Evolutionary conservation across 2,329 filamentous ascomycete species (phyloP).

Genomic region (Colletotrichum chrysophilum): DNA sequence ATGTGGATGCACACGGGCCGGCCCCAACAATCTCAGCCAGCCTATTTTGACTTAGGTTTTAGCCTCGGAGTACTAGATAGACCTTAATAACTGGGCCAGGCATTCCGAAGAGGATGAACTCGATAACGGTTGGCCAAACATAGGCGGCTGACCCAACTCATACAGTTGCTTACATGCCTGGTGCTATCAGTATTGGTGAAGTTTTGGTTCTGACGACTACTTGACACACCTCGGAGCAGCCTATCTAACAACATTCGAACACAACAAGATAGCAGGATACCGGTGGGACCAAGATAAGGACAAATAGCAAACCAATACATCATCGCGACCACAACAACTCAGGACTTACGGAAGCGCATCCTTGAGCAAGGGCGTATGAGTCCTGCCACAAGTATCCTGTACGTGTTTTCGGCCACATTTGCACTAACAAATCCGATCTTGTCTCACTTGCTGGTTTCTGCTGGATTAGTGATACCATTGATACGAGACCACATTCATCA

Average conservation of each 20-base stretch:
- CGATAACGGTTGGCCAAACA: neutral
- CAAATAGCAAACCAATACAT: neutral
- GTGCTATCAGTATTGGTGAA: neutral
- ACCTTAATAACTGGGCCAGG: neutral
- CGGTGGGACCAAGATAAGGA: neutral
- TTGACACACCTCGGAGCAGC: neutral
- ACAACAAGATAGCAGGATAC: neutral
- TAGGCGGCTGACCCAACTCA: neutral
- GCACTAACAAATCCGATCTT: neutral
- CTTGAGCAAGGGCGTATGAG: neutral
- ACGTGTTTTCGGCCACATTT: neutral
- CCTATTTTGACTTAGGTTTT: neutral
- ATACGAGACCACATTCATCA: neutral
- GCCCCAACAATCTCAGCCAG: neutral
- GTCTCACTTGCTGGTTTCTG: neutral
- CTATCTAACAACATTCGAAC: neutral
- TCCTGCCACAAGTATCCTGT: neutral
- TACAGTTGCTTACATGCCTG: neutral
- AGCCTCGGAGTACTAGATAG: neutral
- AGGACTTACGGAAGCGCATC: neutral
- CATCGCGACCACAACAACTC: neutral
- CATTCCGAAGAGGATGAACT: neutral
- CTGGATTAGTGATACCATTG: neutral
- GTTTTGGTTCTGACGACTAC: neutral
- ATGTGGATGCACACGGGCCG: neutral